A percentile compares a stretch with the other conserved stretches of the same genome.
Evolutionary conservation across 768 basidiomycete genomes (phyloP).

Genomic region (Xerocomellus amylosporus): DNA sequence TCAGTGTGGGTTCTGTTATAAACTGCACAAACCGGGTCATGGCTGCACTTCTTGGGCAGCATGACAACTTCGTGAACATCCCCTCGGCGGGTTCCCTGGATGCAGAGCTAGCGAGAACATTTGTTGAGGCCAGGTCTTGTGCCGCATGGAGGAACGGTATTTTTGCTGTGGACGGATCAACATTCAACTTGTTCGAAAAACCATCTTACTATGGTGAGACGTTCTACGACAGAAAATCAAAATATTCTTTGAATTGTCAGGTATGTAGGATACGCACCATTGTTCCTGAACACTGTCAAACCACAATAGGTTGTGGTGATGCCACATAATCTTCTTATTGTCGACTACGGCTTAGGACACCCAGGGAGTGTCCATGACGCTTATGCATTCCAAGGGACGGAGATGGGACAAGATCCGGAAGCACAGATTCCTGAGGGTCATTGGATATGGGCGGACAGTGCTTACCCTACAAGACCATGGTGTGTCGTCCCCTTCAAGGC

Average conservation of each 20-base stretch:
- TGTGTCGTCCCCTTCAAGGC: not conserved
- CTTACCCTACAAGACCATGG: not conserved
- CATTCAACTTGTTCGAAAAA: not conserved
- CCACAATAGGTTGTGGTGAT: not conserved
- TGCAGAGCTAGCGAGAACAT: not conserved
- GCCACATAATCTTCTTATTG: not conserved
- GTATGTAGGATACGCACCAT: not conserved
- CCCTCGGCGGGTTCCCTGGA: not conserved
- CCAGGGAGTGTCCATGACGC: not conserved
- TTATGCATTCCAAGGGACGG: not conserved
- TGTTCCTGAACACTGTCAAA: not conserved
- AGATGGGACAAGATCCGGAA: not conserved
- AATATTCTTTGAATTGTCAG: not conserved
- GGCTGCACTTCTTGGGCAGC: not conserved
- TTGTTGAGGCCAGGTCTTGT: not conserved
- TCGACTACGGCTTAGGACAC: not conserved
- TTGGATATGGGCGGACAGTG: not conserved
- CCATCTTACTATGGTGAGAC: not conserved
- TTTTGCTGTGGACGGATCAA: slow-evolving; percentile 1
- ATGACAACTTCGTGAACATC: not conserved
- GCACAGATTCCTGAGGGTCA: not conserved
- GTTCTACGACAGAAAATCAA: slow-evolving; percentile 1
- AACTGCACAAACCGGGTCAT: not conserved
- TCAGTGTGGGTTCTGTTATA: not conserved
- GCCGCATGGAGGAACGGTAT: not conserved